Base-by-base conservation (phyloP, 352 stramenopile species). In the Phytophthora boehmeriae region DNA sequence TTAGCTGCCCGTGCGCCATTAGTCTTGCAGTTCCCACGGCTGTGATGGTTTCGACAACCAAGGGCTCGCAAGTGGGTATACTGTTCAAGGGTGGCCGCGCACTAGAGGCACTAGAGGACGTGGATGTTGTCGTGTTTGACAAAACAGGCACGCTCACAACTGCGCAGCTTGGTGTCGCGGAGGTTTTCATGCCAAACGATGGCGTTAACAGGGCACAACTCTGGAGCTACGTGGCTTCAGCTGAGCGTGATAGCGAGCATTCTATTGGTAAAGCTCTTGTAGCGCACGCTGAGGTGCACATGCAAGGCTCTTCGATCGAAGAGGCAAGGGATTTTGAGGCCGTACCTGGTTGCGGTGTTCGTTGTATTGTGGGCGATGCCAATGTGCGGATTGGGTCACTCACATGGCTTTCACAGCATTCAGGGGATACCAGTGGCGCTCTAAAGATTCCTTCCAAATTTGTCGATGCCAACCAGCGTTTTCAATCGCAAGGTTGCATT, bases 121-220 rank as follows among this genome's bases (percentile, higher is more conserved):
- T 91, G 35, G 73, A 90, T 60, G 78, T 75, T 16, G 74, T 93
- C n/a, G 75, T 93, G 48, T 92, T 93, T 46, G 83, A 93, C 66
- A 93, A 93, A 66, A 93, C 85, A 1, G 85, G 85, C 5, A 93
- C 85, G 8, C 78, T 92, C 32, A 93, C 85, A 16, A 83, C 57
- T 14, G 83, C 81, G 4, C 75, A 79, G 5, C 66, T 90, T 44
- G 63, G 76, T 0, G 73, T 92, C 23, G 17, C 56, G 53, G 47
- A 35, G 54, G 53, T 65, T 2, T 72, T 69, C 20, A 66, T 22
- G 2, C 50, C 56, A n/a, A 38, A 20, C 10, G 39, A 62, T 35
- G 19, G n/a, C 6, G 2, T 73, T 6, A 32, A 60, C 38, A 19
- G 34, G 14, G 34, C 22, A 39, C 60, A 71, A 4, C 39, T 73